A percentile compares a stretch with the other conserved stretches of the same genome.
phyloP scores from a whole-genome alignment of 2,329 filamentous ascomycete species.

The Aspergillus clavatus region DNA sequence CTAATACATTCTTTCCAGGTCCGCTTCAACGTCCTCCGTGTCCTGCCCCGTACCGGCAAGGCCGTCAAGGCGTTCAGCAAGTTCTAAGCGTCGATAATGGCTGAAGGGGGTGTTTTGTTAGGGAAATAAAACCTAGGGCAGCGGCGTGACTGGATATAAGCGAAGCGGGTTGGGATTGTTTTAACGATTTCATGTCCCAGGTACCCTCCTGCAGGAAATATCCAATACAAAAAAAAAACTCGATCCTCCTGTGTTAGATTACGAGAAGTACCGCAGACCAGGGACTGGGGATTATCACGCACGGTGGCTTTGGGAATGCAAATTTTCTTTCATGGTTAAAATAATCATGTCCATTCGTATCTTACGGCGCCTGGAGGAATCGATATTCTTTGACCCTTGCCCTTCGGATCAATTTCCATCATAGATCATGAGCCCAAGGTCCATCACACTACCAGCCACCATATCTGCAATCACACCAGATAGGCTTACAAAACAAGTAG shows the following conservation, averaged over 20 bases:
- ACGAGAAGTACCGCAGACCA: constrained; percentile 19
- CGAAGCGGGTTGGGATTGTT: constrained; percentile 36
- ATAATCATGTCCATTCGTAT: constrained; percentile 11
- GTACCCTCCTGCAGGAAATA: constrained; percentile 40
- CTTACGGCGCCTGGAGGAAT: not conserved
- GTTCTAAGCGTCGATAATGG: constrained; percentile 65
- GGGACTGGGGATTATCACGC: constrained; percentile 7
- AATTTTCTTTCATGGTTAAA: constrained; percentile 12
- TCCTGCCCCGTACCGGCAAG: constrained; percentile 96
- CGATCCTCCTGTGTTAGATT: constrained; percentile 27
- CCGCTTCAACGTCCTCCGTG: constrained; percentile 99
- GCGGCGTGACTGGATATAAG: constrained; percentile 37
- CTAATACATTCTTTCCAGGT: constrained; percentile 53
- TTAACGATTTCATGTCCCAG: constrained; percentile 39
- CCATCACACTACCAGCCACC: too few species aligned
- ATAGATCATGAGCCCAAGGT: too few species aligned
- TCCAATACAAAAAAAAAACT: constrained; percentile 39
- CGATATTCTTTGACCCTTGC: not conserved
- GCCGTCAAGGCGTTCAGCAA: constrained; percentile 96
- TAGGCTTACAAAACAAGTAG: too few species aligned
- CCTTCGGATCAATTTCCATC: not conserved
- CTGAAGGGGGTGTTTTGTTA: constrained; percentile 28
- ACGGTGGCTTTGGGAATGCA: constrained; percentile 13
- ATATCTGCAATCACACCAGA: too few species aligned
- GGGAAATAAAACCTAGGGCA: constrained; percentile 31